phyloP scores from a whole-genome alignment of 768 basidiomycete genomes.

The Lepiota venenata region DNA sequence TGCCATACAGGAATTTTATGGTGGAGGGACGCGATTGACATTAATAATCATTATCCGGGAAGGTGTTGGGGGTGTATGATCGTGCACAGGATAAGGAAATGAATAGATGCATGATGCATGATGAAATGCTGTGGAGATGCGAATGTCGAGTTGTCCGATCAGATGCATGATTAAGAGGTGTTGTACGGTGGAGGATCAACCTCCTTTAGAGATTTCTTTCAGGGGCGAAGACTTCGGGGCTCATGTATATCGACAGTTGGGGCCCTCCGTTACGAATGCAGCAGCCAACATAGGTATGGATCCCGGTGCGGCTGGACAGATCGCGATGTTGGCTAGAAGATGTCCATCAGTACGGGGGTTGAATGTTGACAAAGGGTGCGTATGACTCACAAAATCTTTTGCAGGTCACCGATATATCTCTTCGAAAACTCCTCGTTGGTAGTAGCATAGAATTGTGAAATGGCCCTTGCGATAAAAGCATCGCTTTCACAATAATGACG shows the following conservation, averaged over 20 bases:
- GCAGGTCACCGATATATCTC: slow-evolving; percentile 10
- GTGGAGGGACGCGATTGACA: no score
- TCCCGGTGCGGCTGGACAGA: slow-evolving; percentile 14
- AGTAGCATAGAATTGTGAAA: slow-evolving; percentile 12
- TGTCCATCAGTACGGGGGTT: background rate
- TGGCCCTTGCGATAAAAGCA: slow-evolving; percentile 12
- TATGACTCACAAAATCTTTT: slow-evolving; percentile 14
- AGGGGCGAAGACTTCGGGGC: slow-evolving; percentile 16
- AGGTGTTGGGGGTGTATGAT: background rate
- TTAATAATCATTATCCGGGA: no score
- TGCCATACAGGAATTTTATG: background rate
- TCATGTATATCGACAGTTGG: slow-evolving; percentile 18
- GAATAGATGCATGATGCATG: background rate
- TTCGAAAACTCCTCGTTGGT: slow-evolving; percentile 10
- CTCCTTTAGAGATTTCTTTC: slow-evolving; percentile 1
- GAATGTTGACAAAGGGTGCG: background rate
- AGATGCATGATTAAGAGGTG: background rate
- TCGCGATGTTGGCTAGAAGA: slow-evolving; percentile 13
- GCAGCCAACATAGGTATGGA: slow-evolving; percentile 19
- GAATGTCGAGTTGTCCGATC: background rate
- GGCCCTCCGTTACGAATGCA: slow-evolving; percentile 14
- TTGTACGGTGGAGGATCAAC: background rate
- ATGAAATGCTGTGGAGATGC: background rate
- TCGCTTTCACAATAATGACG: slow-evolving; percentile 17
- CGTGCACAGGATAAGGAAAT: background rate